Conservation (phyloP, 2,329 filamentous ascomycete genomes). For the Curvularia lunata region DNA sequence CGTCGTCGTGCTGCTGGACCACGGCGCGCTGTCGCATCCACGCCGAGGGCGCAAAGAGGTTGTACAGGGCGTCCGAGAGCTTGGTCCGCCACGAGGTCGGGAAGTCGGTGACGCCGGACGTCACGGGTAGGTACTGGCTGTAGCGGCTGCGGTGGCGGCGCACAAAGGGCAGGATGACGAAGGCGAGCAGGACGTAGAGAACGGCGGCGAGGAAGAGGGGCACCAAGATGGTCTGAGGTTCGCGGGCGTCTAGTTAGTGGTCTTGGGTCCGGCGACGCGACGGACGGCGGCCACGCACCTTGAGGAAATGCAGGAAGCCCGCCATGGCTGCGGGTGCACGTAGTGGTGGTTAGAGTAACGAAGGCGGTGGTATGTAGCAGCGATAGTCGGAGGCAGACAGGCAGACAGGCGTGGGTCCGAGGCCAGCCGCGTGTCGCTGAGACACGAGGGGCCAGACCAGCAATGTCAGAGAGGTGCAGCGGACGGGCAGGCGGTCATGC, state of each 20-base stretch:
- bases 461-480: slow-evolving; percentile 1
- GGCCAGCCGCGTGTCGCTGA: slow-evolving; percentile 5
- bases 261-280: not conserved
- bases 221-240: slow-evolving; percentile 48
- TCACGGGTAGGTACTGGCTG: slow-evolving; percentile 53
- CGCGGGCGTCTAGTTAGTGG: not conserved
- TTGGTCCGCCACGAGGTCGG: slow-evolving; percentile 41
- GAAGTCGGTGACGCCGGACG: slow-evolving; percentile 27
- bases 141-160: slow-evolving; percentile 54
- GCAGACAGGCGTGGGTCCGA: not conserved
- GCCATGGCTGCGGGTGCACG: slow-evolving; percentile 36
- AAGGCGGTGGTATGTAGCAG: too few relatives aligned
- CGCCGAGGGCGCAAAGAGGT: slow-evolving; percentile 43
- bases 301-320: slow-evolving; percentile 44
- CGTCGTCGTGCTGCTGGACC: slow-evolving; percentile 47
- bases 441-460: slow-evolving; percentile 8
- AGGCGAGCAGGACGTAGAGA: slow-evolving; percentile 53
- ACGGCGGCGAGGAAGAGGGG: slow-evolving; percentile 53
- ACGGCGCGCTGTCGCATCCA: slow-evolving; percentile 33
- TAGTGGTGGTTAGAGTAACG: not conserved
- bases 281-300: slow-evolving; percentile 31
- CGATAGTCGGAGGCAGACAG: not conserved
- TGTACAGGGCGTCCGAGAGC: slow-evolving; percentile 44
- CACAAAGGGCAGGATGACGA: slow-evolving; percentile 53
- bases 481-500: slow-evolving; percentile 3